These are phyloP conservation scores for Candida pseudoglaebosa DNA, from an alignment of 805 yeast species.

Conservation along the genomic window DNA sequence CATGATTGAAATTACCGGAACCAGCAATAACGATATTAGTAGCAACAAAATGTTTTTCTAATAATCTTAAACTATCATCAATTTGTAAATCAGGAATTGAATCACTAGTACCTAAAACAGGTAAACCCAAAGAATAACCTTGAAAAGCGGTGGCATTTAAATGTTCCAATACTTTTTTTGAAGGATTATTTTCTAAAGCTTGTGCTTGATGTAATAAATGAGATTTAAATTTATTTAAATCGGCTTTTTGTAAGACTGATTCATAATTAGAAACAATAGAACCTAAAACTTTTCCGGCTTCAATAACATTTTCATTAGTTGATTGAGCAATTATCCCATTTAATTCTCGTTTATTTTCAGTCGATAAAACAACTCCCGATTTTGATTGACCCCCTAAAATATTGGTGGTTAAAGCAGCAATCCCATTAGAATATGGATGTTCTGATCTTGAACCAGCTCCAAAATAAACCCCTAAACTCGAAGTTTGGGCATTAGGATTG, in stretches of 20 bases:
- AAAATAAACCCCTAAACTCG: slow-evolving; percentile 66
- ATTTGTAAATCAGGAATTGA: slow-evolving; percentile 54
- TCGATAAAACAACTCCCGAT: slow-evolving; percentile 53
- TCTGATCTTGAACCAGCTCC: slow-evolving; percentile 81
- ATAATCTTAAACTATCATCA: slow-evolving; percentile 55
- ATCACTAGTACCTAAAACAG: slow-evolving; percentile 71
- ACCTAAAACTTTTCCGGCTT: slow-evolving; percentile 52
- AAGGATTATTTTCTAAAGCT: slow-evolving; percentile 53
- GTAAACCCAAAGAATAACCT: slow-evolving; percentile 75
- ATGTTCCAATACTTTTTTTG: slow-evolving; percentile 63
- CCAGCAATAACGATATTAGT: slow-evolving; percentile 68
- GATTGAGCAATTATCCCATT: slow-evolving; percentile 59
- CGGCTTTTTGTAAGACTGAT: slow-evolving; percentile 38
- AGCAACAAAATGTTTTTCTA: slow-evolving; percentile 53
- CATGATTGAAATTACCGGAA: slow-evolving; percentile 69
- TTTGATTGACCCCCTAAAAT: slow-evolving; percentile 41
- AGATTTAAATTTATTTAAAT: slow-evolving; percentile 45
- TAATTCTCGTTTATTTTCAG: slow-evolving; percentile 58
- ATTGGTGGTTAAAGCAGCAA: slow-evolving; percentile 59
- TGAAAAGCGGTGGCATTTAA: slow-evolving; percentile 83
- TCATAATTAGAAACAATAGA: slow-evolving; percentile 36
- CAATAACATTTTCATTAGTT: slow-evolving; percentile 45
- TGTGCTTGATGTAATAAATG: slow-evolving; percentile 46
- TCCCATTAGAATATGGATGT: slow-evolving; percentile 79
- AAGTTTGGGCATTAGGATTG: slow-evolving; percentile 50